Conservation (phyloP, 345 rosid species). For the Euphorbia tirucalli region DNA sequence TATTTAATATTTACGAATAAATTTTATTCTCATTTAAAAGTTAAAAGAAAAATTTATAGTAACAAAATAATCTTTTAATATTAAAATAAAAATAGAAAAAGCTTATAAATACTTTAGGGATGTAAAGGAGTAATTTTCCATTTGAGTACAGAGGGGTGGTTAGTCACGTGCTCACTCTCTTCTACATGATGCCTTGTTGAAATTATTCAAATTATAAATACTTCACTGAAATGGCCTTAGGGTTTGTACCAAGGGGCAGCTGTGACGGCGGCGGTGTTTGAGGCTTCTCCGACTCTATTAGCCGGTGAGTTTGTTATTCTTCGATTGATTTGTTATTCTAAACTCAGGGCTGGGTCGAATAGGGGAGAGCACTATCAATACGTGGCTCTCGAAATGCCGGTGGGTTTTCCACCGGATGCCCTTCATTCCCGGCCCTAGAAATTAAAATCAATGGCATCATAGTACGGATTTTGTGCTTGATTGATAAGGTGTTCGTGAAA, state of each 20-base stretch:
- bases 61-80: too few species aligned
- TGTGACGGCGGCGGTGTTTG: background rate
- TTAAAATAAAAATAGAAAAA: too few species aligned
- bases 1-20: too few species aligned
- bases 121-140: too few species aligned
- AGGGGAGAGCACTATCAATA: constrained; percentile 15
- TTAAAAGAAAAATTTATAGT: too few species aligned
- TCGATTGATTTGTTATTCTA: background rate
- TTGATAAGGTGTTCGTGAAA: background rate
- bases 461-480: constrained; percentile 26
- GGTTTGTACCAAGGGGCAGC: background rate
- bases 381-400: constrained; percentile 20
- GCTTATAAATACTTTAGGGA: too few species aligned
- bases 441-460: constrained; percentile 25
- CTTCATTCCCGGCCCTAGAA: constrained; percentile 11
- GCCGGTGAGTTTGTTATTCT: background rate
- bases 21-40: too few species aligned
- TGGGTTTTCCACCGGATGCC: constrained; percentile 23
- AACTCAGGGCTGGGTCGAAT: background rate
- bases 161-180: too few species aligned
- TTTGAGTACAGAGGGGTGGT: too few species aligned
- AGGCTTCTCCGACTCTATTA: background rate
- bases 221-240: background rate
- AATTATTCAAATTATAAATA: too few species aligned
- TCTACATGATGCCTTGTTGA: too few species aligned